Conservation (phyloP, 2,329 filamentous ascomycete species). For the Metarhizium guizhouense region DNA sequence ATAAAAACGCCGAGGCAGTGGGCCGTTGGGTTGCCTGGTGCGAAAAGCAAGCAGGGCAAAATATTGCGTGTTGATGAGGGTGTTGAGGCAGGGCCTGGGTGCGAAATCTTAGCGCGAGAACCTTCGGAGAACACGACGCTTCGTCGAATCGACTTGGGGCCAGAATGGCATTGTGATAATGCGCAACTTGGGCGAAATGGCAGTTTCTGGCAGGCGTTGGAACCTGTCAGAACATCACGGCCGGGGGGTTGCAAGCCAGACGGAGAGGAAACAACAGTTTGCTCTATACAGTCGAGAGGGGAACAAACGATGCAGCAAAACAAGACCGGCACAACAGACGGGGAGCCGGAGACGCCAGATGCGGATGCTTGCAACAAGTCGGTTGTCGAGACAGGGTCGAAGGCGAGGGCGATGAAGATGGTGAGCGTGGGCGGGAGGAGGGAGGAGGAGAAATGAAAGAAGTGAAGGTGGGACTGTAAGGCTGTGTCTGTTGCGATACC, state of each 20-base stretch:
- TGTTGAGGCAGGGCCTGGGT: neutral
- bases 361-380: neutral
- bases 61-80: neutral
- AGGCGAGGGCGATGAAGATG: neutral
- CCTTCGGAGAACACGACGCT: slow-evolving; percentile 2
- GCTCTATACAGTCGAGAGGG: neutral
- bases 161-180: slow-evolving; percentile 6
- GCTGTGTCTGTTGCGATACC: too few relatives aligned
- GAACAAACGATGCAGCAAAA: neutral
- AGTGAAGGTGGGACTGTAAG: neutral
- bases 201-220: neutral
- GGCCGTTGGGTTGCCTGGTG: neutral
- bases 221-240: neutral
- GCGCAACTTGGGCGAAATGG: neutral
- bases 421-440: neutral
- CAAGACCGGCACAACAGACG: neutral
- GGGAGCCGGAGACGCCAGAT: neutral
- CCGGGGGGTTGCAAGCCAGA: neutral
- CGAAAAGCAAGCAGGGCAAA: neutral
- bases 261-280: neutral
- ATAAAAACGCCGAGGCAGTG: neutral
- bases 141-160: slow-evolving; percentile 1
- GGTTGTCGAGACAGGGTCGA: neutral
- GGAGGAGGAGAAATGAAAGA: neutral
- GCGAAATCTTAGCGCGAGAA: neutral